Percentiles rank a stretch among this genome's conserved stretches.
phyloP scores from a whole-genome alignment of 2,329 filamentous ascomycete species.

The Pseudogymnoascus sp. region DNA sequence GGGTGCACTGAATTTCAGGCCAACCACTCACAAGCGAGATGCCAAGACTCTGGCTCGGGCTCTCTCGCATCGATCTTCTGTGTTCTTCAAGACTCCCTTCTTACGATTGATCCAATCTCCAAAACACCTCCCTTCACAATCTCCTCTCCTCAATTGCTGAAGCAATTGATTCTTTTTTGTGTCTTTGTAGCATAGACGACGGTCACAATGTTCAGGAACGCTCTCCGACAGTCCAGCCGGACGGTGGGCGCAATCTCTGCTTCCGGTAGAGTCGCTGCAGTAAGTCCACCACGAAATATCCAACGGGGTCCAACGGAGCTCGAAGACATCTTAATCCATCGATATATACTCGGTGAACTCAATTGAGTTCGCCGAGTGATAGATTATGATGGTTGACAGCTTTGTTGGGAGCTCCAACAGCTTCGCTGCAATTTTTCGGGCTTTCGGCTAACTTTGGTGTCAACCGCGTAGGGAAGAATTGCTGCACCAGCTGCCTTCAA shows the following conservation, averaged over 20 bases:
- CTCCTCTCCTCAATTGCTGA: constrained; percentile 58
- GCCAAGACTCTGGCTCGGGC: constrained; percentile 10
- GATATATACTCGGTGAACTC: constrained; percentile 35
- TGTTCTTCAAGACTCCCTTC: constrained; percentile 9
- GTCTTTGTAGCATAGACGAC: constrained; percentile 44
- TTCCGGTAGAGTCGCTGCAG: constrained; percentile 82
- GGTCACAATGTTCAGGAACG: constrained; percentile 91
- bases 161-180: constrained; percentile 56
- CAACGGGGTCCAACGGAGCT: constrained; percentile 35
- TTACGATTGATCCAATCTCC: constrained; percentile 16
- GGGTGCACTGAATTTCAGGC: constrained; percentile 8
- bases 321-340: constrained; percentile 23
- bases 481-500: constrained; percentile 71
- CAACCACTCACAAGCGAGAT: constrained; percentile 10
- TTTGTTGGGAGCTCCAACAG: constrained; percentile 31
- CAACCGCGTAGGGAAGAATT: constrained; percentile 68
- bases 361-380: constrained; percentile 25
- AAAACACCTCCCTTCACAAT: constrained; percentile 37
- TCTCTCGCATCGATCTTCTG: constrained; percentile 10
- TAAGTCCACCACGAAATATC: constrained; percentile 58
- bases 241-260: constrained; percentile 90
- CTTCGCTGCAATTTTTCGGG: constrained; percentile 35
- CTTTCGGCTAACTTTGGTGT: constrained; percentile 47
- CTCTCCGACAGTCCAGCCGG: constrained; percentile 93
- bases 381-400: constrained; percentile 33